Base-by-base conservation (phyloP, 2,329 filamentous ascomycete genomes). In the Dothistroma pini region DNA sequence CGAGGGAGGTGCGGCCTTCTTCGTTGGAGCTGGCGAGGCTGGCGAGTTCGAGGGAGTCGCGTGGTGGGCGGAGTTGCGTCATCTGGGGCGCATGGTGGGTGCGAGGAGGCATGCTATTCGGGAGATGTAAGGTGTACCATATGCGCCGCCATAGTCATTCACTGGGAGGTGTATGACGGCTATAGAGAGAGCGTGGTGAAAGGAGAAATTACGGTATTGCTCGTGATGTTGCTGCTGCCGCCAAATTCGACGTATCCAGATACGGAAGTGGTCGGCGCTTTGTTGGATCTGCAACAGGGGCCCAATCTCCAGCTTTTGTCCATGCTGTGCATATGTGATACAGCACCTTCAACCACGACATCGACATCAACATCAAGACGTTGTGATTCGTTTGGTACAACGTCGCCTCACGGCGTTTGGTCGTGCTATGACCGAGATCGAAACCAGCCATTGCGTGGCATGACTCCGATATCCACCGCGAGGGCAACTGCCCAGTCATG, bases 31-130 rank as follows among this genome's bases (percentile, higher is more conserved):
- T 96, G 62, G 93, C 95, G 66, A 99, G 86, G 57, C 93, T 97
- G 63, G 93, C 95, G 61, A 99, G 89, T 80, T 99, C 95, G 72
- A 99, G 86, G 52, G 93, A 97, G 82, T 99, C 95, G 79, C 95
- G 90, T 63, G 86, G 79, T 12, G 79, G 64, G 16, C 61, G 61
- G 53, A 63, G 59, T 57, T 63, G 59, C 44, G 51, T 57, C 59
- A 62, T 62, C 11, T 44, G 57, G 29, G 51, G 49, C 38, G 51
- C 51, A 53, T 53, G 16, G 11, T 53, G 22, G 51, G 7, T 7
- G 51, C 4, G 51, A 21, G 31, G 31, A 19, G 54, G 41, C 41
- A 57, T 57, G 54, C 54, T 57, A 57, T 57, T 41, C 41, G 16
- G 49, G n/a, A 19, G 41, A 48, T 57, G 54, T 34, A 21, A 16